Conservation (phyloP, 2,329 filamentous ascomycete genomes). For the Chalaropsis ovoidea region DNA sequence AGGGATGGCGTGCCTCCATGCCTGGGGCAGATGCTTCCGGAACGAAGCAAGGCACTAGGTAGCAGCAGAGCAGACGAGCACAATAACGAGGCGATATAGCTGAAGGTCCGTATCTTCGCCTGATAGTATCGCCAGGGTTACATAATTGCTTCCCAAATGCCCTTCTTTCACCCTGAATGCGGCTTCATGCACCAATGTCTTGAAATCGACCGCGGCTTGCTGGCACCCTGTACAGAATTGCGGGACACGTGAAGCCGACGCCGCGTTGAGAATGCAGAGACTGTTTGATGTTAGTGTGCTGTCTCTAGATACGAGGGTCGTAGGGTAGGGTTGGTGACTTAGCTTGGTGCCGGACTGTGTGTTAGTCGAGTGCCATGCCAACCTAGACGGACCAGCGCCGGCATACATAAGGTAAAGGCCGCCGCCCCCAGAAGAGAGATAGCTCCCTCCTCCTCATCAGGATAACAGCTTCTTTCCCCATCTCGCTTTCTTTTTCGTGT, state of each 20-base stretch:
- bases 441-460: neutral
- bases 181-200: neutral
- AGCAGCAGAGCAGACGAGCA: too few species aligned
- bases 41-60: neutral
- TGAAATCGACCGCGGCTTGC: neutral
- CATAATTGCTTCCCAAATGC: neutral
- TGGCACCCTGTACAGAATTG: neutral
- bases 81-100: neutral
- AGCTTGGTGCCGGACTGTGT: neutral
- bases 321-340: neutral
- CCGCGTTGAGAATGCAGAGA: neutral
- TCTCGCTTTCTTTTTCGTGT: conserved; percentile 15
- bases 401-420: conserved; percentile 9
- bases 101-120: neutral
- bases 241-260: neutral
- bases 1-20: neutral
- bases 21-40: neutral
- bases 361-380: neutral
- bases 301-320: neutral
- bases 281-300: neutral
- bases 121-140: neutral
- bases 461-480: neutral
- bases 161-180: neutral
- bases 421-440: neutral
- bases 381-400: neutral